Conservation (phyloP, 768 basidiomycete species). For the Kwoniella shandongensis region DNA sequence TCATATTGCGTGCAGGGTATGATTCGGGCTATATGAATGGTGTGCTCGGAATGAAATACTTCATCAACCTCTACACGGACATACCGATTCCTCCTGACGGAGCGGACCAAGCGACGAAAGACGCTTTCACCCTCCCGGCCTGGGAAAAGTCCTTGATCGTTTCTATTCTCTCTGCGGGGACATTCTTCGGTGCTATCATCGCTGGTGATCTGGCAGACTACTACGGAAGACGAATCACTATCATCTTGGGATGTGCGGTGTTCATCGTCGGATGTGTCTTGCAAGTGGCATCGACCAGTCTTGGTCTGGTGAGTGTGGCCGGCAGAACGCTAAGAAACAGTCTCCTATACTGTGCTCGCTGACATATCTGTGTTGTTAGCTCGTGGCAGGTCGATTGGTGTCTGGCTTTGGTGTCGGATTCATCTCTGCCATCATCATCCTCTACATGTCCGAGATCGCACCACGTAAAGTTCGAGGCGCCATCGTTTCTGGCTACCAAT, state of each 20-base stretch:
- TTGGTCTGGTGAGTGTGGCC: conserved; percentile 45
- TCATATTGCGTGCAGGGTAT: no score
- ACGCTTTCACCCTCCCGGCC: conserved; percentile 43
- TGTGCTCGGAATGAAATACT: conserved; percentile 62
- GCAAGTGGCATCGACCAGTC: conserved; percentile 48
- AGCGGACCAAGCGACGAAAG: conserved; percentile 26
- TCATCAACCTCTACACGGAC: conserved; percentile 96
- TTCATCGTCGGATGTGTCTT: conserved; percentile 49
- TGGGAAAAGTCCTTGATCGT: conserved; percentile 52
- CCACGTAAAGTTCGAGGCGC: conserved; percentile 54
- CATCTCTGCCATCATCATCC: conserved; percentile 53
- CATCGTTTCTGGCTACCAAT: conserved; percentile 54
- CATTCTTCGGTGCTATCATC: conserved; percentile 55
- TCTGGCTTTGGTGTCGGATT: conserved; percentile 49
- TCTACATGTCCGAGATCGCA: conserved; percentile 54
- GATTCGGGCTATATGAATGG: conserved; percentile 3
- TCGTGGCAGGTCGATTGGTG: conserved; percentile 52
- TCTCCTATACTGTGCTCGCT: no score
- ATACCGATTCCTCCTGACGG: conserved; percentile 52
- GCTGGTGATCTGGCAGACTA: conserved; percentile 56
- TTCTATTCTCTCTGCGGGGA: conserved; percentile 55
- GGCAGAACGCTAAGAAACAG: no score
- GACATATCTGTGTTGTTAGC: conserved; percentile 5
- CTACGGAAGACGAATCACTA: conserved; percentile 52
- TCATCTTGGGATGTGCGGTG: conserved; percentile 42